phyloP scores from a whole-genome alignment of 2,329 filamentous ascomycete species.

The Alternaria gansuensis region DNA sequence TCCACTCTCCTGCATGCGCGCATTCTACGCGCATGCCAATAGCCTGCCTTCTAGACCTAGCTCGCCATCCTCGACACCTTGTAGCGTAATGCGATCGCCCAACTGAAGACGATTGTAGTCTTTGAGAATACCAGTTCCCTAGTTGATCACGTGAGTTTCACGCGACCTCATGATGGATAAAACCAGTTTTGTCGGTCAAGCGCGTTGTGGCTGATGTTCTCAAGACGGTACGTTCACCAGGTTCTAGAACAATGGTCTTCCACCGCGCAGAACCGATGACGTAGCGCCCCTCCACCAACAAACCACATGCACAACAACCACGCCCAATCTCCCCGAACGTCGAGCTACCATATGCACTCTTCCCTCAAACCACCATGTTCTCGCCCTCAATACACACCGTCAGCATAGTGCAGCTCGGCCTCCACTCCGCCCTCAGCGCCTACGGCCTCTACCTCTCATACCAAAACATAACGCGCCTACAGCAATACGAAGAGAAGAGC shows the following conservation, averaged over 20 bases:
- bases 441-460: slow-evolving; percentile 49
- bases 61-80: slow-evolving; percentile 30
- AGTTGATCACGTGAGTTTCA: slow-evolving; percentile 31
- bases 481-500: slow-evolving; percentile 46
- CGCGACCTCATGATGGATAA: slow-evolving; percentile 44
- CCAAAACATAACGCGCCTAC: slow-evolving; percentile 49
- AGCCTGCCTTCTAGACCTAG: slow-evolving; percentile 40
- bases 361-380: not conserved
- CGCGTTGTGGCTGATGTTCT: slow-evolving; percentile 53
- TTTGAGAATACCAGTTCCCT: slow-evolving; percentile 35
- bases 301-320: not conserved
- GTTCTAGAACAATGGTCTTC: too few relatives aligned
- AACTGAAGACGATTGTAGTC: slow-evolving; percentile 32
- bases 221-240: slow-evolving; percentile 54
- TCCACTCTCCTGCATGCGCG: slow-evolving; percentile 39
- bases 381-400: slow-evolving; percentile 4
- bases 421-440: slow-evolving; percentile 35
- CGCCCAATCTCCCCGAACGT: not conserved
- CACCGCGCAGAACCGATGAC: not conserved
- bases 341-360: not conserved
- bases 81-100: slow-evolving; percentile 32
- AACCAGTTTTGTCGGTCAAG: slow-evolving; percentile 28
- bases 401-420: slow-evolving; percentile 25
- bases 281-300: not conserved
- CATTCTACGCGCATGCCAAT: slow-evolving; percentile 43